Conservation (phyloP, 805 yeast species). For the Saccharomycopsis guyanensis region DNA sequence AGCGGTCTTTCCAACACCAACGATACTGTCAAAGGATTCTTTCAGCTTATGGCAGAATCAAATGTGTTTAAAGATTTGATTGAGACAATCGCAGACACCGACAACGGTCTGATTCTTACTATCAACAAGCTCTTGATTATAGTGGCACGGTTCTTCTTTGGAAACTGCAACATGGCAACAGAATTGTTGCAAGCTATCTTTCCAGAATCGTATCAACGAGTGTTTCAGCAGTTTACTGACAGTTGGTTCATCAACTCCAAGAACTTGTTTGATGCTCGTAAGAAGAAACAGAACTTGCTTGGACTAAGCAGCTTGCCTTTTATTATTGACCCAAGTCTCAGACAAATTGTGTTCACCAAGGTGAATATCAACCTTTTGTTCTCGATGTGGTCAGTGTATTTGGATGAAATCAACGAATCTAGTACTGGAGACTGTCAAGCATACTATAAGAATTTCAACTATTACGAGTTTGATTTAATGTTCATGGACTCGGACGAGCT, state of each 20-base stretch:
- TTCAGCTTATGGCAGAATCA: slow-evolving; percentile 25
- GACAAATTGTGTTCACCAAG: slow-evolving; percentile 25
- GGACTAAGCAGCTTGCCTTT: slow-evolving; percentile 50
- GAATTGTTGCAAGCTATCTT: not conserved
- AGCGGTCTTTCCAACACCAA: slow-evolving; percentile 24
- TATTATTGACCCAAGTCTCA: slow-evolving; percentile 27
- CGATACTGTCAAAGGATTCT: slow-evolving; percentile 22
- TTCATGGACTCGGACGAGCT: slow-evolving; percentile 22
- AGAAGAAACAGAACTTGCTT: slow-evolving; percentile 58
- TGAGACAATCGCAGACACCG: slow-evolving; percentile 27
- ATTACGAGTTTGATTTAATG: slow-evolving; percentile 30
- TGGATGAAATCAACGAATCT: slow-evolving; percentile 71
- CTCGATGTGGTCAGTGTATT: slow-evolving; percentile 41
- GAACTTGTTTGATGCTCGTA: slow-evolving; percentile 61
- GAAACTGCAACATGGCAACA: slow-evolving; percentile 1
- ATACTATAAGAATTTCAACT: slow-evolving; percentile 38
- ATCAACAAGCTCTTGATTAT: slow-evolving; percentile 21
- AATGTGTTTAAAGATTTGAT: slow-evolving; percentile 25
- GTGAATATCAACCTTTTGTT: slow-evolving; percentile 25
- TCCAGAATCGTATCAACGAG: not conserved
- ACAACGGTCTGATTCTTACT: slow-evolving; percentile 27
- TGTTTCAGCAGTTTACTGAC: slow-evolving; percentile 7
- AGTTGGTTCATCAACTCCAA: slow-evolving; percentile 22
- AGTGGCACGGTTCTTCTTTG: slow-evolving; percentile 12
- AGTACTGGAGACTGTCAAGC: slow-evolving; percentile 47